These are phyloP conservation scores for Entoloma clypeatum DNA, from an alignment of 1,284 basidiomycete genomes.

Conservation along the genomic window DNA sequence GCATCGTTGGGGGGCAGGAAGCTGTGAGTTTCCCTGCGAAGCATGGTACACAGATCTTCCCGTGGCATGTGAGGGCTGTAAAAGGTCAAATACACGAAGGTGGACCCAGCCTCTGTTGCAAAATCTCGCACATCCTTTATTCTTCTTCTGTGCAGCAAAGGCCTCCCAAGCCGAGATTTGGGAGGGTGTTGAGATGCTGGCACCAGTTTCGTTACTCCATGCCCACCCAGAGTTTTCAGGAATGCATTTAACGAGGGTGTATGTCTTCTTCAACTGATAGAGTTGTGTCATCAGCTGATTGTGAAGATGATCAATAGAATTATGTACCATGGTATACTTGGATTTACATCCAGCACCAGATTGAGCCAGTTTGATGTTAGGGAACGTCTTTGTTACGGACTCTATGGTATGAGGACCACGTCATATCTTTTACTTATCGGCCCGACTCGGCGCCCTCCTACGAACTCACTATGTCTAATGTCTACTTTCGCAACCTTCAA, in stretches of 20 bases:
- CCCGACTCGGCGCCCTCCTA: too few relatives aligned
- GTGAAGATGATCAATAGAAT: too few relatives aligned
- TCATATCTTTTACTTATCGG: too few relatives aligned
- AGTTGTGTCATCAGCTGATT: too few relatives aligned
- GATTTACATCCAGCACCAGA: too few relatives aligned
- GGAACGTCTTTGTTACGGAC: too few relatives aligned
- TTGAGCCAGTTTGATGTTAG: too few relatives aligned
- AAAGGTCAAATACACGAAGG: background rate
- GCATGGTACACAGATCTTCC: background rate
- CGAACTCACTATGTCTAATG: too few relatives aligned
- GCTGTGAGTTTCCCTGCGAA: background rate
- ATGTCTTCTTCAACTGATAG: background rate
- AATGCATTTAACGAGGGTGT: conserved; percentile 3
- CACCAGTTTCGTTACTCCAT: conserved; percentile 8
- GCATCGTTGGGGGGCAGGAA: background rate
- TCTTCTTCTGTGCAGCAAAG: background rate
- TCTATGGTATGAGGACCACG: too few relatives aligned
- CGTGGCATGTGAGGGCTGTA: background rate
- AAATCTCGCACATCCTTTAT: background rate
- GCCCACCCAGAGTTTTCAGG: conserved; percentile 12
- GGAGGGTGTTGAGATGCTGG: conserved; percentile 5
- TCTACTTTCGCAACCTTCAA: too few relatives aligned
- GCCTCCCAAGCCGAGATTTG: conserved; percentile 5
- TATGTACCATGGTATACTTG: too few relatives aligned
- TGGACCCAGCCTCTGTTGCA: background rate